Evolutionary conservation across 805 yeast genomes (phyloP).

Genomic region (Yamadazyma phyllophila): DNA sequence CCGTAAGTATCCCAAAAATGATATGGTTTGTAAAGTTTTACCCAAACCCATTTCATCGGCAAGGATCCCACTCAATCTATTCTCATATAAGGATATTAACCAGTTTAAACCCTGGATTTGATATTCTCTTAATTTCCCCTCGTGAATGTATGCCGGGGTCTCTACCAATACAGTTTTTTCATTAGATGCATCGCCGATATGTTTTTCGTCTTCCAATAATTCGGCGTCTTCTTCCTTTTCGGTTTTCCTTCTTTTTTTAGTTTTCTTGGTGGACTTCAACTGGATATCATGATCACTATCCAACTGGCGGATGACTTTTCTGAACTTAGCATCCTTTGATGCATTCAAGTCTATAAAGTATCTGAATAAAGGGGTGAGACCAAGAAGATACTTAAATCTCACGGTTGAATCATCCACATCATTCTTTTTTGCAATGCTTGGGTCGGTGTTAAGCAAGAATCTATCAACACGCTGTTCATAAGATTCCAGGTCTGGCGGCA

Average conservation of each 20-base stretch:
- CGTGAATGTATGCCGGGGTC: slow-evolving; percentile 70
- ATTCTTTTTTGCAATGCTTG: slow-evolving; percentile 52
- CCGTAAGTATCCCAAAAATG: slow-evolving; percentile 85
- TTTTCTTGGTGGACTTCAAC: slow-evolving; percentile 20
- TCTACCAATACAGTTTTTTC: slow-evolving; percentile 70
- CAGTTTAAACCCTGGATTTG: slow-evolving; percentile 95
- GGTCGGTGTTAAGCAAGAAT: slow-evolving; percentile 52
- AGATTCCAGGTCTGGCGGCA: neutral
- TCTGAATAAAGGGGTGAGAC: slow-evolving; percentile 81
- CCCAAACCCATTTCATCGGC: slow-evolving; percentile 99
- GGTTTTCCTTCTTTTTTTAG: slow-evolving; percentile 58
- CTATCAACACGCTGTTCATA: slow-evolving; percentile 19
- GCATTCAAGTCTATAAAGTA: slow-evolving; percentile 84
- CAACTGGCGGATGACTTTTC: slow-evolving; percentile 54
- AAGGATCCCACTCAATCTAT: slow-evolving; percentile 83
- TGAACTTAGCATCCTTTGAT: slow-evolving; percentile 71
- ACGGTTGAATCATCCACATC: slow-evolving; percentile 65
- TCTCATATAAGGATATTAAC: slow-evolving; percentile 86
- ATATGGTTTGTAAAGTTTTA: slow-evolving; percentile 89
- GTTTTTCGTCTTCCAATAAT: slow-evolving; percentile 50
- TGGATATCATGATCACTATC: slow-evolving; percentile 49
- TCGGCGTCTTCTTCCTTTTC: slow-evolving; percentile 86
- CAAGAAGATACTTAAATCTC: slow-evolving; percentile 76
- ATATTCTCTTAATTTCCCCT: slow-evolving; percentile 80
- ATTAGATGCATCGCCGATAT: slow-evolving; percentile 39